These are phyloP conservation scores for Chloropicon primus DNA, from an alignment of 139 green algal genomes.

Conservation along the genomic window DNA sequence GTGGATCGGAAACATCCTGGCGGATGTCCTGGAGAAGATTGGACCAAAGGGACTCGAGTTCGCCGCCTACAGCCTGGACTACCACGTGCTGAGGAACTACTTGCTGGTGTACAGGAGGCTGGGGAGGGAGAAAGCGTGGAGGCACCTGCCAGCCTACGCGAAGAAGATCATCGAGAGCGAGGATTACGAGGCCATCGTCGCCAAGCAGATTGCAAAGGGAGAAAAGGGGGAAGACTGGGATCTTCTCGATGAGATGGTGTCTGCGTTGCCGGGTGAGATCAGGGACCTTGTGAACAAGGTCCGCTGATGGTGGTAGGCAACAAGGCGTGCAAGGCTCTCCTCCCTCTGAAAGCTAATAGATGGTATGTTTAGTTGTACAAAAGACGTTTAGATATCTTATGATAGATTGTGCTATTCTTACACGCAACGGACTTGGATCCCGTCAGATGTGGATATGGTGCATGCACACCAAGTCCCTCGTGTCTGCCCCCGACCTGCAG, in stretches of 20 bases:
- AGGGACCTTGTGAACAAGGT: no score
- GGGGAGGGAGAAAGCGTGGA: conserved; percentile 20
- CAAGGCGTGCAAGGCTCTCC: no score
- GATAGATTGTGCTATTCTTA: no score
- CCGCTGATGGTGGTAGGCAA: no score
- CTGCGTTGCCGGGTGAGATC: no score
- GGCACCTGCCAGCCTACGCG: conserved; percentile 61
- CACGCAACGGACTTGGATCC: no score
- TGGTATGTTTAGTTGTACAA: no score
- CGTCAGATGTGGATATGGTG: background rate
- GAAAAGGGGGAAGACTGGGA: no score
- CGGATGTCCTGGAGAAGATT: conserved; percentile 51
- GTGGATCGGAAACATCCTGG: conserved; percentile 67
- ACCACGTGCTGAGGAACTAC: conserved; percentile 91
- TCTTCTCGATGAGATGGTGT: no score
- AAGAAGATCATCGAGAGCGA: conserved; percentile 41
- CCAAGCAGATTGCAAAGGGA: background rate
- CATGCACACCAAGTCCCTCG: background rate
- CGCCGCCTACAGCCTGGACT: conserved; percentile 86
- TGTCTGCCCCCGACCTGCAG: background rate
- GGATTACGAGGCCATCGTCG: background rate
- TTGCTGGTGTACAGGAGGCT: conserved; percentile 61
- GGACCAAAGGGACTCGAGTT: conserved; percentile 93
- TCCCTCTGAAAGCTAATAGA: no score
- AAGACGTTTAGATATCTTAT: no score